Base-by-base conservation (phyloP, 192 early-diverging fungal genomes). In the Rhizophagus clarus region DNA sequence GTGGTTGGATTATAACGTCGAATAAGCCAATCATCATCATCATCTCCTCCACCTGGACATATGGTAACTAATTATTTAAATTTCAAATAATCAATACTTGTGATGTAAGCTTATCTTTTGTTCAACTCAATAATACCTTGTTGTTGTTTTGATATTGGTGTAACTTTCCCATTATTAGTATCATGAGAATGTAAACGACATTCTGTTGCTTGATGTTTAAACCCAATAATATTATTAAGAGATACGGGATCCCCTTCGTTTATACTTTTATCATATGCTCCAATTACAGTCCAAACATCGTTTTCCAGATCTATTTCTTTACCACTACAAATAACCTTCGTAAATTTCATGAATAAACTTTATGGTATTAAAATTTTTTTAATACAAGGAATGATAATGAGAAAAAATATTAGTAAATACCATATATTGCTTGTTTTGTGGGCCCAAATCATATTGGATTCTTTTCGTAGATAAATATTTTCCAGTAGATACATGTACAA, bases 401-500 rank as follows among this genome's bases (percentile, higher is more conserved):
- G 42, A 40, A 69, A 69, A 3, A 69, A 69, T 20, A 37, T 34
- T 69, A 34, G 3, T 68, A 0, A 0, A 69, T 37, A 69, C 67
- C 67, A 69, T 69, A 69, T 69, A 69, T 69, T 69, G 67, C 3
- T 20, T n/a, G 14, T 66, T 66, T 29, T 66, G 1, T 0, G n/a
- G 62, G 3, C 62, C 28, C 14, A 34, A 37, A 22, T 37, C 29
- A 32, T 32, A 32, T 69, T 37, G 42, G 2, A 40, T 2, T 22
- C 32, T 37, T 40, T 34, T 69, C 42, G 67, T 69, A 37, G 67
- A 69, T 22, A 69, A 34, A 69, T 69, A 69, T 69, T 69, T 69
- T 37, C 32, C 1, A 22, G 67, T 69, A 69, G 67, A 14, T 9
- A 69, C 67, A 42, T 69, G 67, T 34, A 69, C 31, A 37, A 69